Evolutionary conservation across 164 flowering plant genomes (phyloP).

Genomic region (Protea cynaroides): DNA sequence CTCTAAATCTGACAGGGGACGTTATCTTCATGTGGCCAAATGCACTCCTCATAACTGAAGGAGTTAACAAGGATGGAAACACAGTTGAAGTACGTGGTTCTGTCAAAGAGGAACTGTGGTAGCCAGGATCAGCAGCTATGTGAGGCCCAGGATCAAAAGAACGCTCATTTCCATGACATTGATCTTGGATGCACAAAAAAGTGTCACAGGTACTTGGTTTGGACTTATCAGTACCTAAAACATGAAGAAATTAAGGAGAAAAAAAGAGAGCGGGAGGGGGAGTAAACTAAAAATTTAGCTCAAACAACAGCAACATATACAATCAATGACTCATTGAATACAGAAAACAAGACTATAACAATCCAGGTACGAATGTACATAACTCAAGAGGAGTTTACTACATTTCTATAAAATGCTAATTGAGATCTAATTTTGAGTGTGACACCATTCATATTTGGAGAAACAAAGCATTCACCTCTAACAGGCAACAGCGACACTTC

Average conservation of each 20-base stretch:
- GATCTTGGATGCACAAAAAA: constrained; percentile 13
- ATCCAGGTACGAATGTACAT: too few relatives aligned
- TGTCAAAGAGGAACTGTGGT: constrained; percentile 10
- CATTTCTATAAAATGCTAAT: too few relatives aligned
- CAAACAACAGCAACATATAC: background rate
- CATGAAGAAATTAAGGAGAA: background rate
- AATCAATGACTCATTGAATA: background rate
- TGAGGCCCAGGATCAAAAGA: constrained; percentile 15
- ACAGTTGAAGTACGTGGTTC: constrained; percentile 16
- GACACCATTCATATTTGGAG: too few relatives aligned
- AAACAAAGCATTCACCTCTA: too few relatives aligned
- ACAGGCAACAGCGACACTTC: too few relatives aligned
- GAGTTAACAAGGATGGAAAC: constrained; percentile 15
- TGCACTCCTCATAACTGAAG: constrained; percentile 33
- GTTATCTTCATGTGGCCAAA: constrained; percentile 31
- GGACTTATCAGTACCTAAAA: constrained; percentile 24
- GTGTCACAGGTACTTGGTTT: constrained; percentile 16
- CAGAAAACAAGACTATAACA: too few relatives aligned
- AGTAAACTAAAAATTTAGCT: background rate
- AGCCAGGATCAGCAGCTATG: constrained; percentile 20
- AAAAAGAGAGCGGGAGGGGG: background rate
- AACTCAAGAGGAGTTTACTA: too few relatives aligned
- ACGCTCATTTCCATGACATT: constrained; percentile 11
- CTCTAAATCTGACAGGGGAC: constrained; percentile 5
- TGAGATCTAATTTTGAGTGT: too few relatives aligned